Percentiles rank a stretch among this genome's conserved stretches.
Evolutionary conservation across 306 rosid species (phyloP).

Genomic region (Ziziphus jujuba): DNA sequence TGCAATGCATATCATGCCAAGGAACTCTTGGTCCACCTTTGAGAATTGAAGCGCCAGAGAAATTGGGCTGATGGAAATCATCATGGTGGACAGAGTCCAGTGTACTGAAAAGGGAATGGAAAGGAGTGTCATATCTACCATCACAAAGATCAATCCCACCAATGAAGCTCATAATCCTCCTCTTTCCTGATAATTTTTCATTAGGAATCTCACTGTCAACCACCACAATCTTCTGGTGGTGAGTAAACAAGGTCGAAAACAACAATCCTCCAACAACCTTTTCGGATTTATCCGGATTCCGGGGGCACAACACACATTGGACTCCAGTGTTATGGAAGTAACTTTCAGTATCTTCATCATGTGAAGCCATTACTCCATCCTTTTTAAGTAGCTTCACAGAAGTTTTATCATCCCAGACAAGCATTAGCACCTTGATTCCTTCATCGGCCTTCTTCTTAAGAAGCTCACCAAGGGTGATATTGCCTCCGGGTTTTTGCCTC

Average conservation of each 20-base stretch:
- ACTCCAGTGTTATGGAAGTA: constrained; percentile 39
- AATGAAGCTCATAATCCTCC: constrained; percentile 48
- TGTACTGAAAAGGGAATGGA: constrained; percentile 42
- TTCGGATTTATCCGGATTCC: constrained; percentile 36
- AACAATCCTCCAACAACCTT: constrained; percentile 31
- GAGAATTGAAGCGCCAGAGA: constrained; percentile 24
- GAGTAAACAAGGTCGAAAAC: constrained; percentile 50
- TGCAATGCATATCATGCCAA: constrained; percentile 55
- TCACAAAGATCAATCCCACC: constrained; percentile 61
- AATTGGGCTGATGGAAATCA: constrained; percentile 51
- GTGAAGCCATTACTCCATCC: constrained; percentile 56
- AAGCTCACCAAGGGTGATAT: constrained; percentile 46
- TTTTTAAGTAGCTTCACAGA: constrained; percentile 40
- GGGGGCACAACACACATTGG: constrained; percentile 44
- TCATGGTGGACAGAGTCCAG: constrained; percentile 26
- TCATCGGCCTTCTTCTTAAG: constrained; percentile 46
- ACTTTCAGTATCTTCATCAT: constrained; percentile 46
- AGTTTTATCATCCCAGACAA: constrained; percentile 60
- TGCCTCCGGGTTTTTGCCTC: constrained; percentile 30
- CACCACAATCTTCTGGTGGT: constrained; percentile 54
- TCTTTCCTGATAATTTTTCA: constrained; percentile 21
- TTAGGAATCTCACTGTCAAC: constrained; percentile 32
- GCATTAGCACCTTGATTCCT: constrained; percentile 50
- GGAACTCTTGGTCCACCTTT: constrained; percentile 63
- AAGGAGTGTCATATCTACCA: constrained; percentile 59